Evolutionary conservation across 2,329 filamentous ascomycete species (phyloP), one percentile per base, ranked within the genome.

Genomic region (Penicillium sp.): DNA sequence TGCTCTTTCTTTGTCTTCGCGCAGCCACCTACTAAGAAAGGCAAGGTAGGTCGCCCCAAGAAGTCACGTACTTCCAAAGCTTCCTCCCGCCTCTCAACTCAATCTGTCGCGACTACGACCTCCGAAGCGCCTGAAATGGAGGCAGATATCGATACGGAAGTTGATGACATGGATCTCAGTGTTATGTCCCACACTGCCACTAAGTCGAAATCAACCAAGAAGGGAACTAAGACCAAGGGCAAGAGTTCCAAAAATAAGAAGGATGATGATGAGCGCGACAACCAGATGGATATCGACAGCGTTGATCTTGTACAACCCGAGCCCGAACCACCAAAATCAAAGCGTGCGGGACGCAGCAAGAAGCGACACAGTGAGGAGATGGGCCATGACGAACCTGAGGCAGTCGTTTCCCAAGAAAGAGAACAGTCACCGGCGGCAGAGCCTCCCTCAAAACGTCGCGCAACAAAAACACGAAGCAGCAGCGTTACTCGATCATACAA

Each of bases 1-100:
- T 99, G 94, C 69, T 81, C 86, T 13, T 97, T 96, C 77, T 97
- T 97, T 68, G 75, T 79, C 1, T 83, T 96, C 24, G 80, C 84
- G 79, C 62, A 71, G 59, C 61, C 66, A 10, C 66, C 80, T 7
- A 82, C 64, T 76, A 84, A 66, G 56, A 75, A 80, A 77, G 62
- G 82, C 24, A 88, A 88, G 75, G 82, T 84, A 59, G 71, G 81
- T 5, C 77, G 77, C 48, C 45, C 81, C 67, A 76, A 81, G 73
- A 77, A 88, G 79, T 69, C 75, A 67, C 71, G 83, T 58, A 73
- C 80, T 40, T 94, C 91, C 19, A 92, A 91, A 69, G 80, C 82
- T 8, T 90, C 61, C n/a, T 65, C 89, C 3, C 84, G 90, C 29
- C 69, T 81, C n/a, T 84, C 82, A 18, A 79, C 76, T 7, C 81